A percentile compares a stretch with the other conserved stretches of the same genome.
These are phyloP conservation scores for Leccinum ochraceum DNA, from an alignment of 768 basidiomycete genomes.

Conservation along the genomic window DNA sequence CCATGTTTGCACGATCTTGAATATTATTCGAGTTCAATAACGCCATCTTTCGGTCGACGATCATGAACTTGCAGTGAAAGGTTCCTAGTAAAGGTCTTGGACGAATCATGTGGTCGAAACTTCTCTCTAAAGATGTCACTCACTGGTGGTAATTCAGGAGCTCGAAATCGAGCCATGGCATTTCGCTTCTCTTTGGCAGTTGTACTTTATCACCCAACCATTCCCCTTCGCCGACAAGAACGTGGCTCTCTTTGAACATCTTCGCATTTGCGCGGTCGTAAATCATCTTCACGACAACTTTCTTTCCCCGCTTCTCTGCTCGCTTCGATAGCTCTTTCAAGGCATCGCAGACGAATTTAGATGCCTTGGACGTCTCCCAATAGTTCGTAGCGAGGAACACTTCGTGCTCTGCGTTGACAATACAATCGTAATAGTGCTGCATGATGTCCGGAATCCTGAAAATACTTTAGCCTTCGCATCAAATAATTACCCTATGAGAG, in stretches of 20 bases:
- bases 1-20: slow-evolving; percentile 53
- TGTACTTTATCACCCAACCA: slow-evolving; percentile 48
- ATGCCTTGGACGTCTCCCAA: slow-evolving; percentile 53
- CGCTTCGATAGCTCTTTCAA: slow-evolving; percentile 52
- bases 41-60: slow-evolving; percentile 68
- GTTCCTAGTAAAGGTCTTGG: slow-evolving; percentile 57
- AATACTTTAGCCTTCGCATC: slow-evolving; percentile 11
- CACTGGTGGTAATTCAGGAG: slow-evolving; percentile 56
- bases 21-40: slow-evolving; percentile 70
- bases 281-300: slow-evolving; percentile 64
- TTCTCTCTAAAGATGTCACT: background rate
- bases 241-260: slow-evolving; percentile 48
- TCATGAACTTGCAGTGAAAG: slow-evolving; percentile 71
- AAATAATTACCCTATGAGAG: background rate
- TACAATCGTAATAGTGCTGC: slow-evolving; percentile 64
- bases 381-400: slow-evolving; percentile 71
- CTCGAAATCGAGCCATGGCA: slow-evolving; percentile 61
- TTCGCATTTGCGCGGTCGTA: slow-evolving; percentile 67
- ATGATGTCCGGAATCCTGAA: slow-evolving; percentile 69
- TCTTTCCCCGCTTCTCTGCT: slow-evolving; percentile 44
- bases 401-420: slow-evolving; percentile 61
- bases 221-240: slow-evolving; percentile 45
- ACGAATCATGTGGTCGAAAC: background rate
- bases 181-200: slow-evolving; percentile 53
- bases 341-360: slow-evolving; percentile 50